Conservation (phyloP, 148 eudicot genomes). For the Beta vulgaris region DNA sequence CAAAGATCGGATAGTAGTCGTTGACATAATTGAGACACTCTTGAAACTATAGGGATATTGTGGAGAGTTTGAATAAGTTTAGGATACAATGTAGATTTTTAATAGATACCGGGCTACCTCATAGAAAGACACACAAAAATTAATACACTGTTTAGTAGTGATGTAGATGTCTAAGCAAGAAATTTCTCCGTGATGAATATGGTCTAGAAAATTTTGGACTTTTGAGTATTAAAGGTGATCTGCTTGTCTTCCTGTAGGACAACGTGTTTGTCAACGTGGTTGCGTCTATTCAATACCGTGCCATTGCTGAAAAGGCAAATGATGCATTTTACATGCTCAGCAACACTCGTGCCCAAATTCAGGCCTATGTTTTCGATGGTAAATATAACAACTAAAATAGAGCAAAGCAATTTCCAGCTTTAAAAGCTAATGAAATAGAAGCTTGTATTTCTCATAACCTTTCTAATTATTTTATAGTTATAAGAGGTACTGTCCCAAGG, state of each 20-base stretch:
- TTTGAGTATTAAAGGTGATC: background rate
- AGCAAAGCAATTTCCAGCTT: background rate
- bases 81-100: too few species aligned
- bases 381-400: background rate
- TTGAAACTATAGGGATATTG: too few species aligned
- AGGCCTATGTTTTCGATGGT: conserved; percentile 62
- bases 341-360: conserved; percentile 49
- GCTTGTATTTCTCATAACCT: background rate
- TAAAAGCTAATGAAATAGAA: background rate
- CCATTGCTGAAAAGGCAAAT: conserved; percentile 42
- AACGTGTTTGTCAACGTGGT: conserved; percentile 57
- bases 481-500: conserved; percentile 40
- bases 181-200: background rate
- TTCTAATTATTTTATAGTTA: conserved; percentile 27
- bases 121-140: too few species aligned
- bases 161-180: background rate
- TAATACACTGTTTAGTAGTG: too few species aligned
- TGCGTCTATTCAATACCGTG: conserved; percentile 51
- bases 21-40: too few species aligned
- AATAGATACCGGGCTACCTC: too few species aligned
- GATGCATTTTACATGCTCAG: conserved; percentile 59
- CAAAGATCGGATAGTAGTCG: too few species aligned
- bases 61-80: too few species aligned
- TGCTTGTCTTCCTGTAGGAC: conserved; percentile 29
- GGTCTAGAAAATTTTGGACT: background rate